A percentile compares a stretch with the other conserved stretches of the same genome.
These are phyloP conservation scores for Phanerochaete carnosa DNA, from an alignment of 768 basidiomycete species.

Conservation along the genomic window DNA sequence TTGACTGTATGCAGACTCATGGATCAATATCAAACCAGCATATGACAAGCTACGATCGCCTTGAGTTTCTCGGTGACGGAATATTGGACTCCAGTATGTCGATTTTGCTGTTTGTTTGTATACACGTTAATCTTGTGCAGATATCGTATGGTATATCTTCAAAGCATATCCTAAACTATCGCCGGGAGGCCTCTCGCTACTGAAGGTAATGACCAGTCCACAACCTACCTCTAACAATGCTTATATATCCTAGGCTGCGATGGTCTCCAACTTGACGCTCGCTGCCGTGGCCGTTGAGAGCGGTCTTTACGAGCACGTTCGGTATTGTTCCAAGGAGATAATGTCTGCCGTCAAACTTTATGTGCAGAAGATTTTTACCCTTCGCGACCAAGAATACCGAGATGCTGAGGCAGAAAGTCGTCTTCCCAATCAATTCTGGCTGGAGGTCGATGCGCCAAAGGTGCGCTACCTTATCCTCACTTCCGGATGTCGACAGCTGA, in stretches of 20 bases:
- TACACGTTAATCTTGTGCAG: background rate
- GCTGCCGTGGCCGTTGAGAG: constrained; percentile 73
- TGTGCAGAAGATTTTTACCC: constrained; percentile 40
- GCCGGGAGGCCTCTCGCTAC: constrained; percentile 73
- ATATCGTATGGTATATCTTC: constrained; percentile 75
- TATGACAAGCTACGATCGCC: constrained; percentile 49
- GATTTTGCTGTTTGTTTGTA: background rate
- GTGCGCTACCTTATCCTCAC: constrained; percentile 30
- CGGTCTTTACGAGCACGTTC: constrained; percentile 60
- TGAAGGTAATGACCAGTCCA: constrained; percentile 52
- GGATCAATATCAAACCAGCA: background rate
- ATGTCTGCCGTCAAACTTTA: constrained; percentile 53
- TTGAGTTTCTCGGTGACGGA: constrained; percentile 86
- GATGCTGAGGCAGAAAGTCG: constrained; percentile 47
- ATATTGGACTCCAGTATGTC: constrained; percentile 77
- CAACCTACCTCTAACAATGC: background rate
- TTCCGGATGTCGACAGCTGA: background rate
- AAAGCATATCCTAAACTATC: constrained; percentile 58
- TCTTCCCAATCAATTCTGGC: constrained; percentile 72
- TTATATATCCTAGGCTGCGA: constrained; percentile 55
- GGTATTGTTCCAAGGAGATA: constrained; percentile 53
- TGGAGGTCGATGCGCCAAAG: constrained; percentile 74
- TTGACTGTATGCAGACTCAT: background rate
- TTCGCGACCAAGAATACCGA: constrained; percentile 43
- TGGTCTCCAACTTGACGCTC: constrained; percentile 80